Evolutionary conservation across 129 eudicot species (phyloP).

Genomic region (Centella asiatica): DNA sequence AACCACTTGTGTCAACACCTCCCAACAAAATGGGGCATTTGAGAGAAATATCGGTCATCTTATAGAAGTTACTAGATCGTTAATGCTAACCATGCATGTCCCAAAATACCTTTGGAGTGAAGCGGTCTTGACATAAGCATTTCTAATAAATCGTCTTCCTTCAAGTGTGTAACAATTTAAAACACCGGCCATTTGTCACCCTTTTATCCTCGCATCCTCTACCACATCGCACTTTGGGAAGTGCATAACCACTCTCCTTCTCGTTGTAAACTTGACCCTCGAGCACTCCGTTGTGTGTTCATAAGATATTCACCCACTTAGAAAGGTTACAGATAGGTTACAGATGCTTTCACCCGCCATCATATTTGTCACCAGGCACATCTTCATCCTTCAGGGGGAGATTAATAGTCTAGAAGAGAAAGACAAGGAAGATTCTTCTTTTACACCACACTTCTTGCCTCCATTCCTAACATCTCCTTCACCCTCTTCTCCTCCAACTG

Average conservation of each 20-base stretch:
- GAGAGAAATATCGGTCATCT: background rate
- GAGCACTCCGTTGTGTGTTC: background rate
- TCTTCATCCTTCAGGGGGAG: background rate
- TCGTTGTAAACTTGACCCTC: background rate
- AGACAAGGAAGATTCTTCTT: background rate
- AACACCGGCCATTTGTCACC: background rate
- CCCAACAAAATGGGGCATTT: background rate
- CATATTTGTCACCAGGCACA: background rate
- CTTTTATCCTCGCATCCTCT: background rate
- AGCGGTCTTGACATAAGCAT: no score
- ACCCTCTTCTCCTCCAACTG: background rate
- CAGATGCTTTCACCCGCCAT: no score
- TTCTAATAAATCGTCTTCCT: no score
- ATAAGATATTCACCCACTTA: background rate
- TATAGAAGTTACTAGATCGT: background rate
- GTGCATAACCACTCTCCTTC: background rate
- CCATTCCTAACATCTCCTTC: background rate
- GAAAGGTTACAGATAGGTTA: no score
- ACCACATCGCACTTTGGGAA: background rate
- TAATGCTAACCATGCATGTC: no score
- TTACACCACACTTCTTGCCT: background rate
- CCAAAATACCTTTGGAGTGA: background rate
- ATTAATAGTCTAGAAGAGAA: background rate
- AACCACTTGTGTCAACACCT: background rate
- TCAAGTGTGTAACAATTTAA: background rate